Percentiles rank a stretch among this genome's conserved stretches.
Evolutionary conservation across 345 rosid species (phyloP).

Genomic region (Mercurialis annua): DNA sequence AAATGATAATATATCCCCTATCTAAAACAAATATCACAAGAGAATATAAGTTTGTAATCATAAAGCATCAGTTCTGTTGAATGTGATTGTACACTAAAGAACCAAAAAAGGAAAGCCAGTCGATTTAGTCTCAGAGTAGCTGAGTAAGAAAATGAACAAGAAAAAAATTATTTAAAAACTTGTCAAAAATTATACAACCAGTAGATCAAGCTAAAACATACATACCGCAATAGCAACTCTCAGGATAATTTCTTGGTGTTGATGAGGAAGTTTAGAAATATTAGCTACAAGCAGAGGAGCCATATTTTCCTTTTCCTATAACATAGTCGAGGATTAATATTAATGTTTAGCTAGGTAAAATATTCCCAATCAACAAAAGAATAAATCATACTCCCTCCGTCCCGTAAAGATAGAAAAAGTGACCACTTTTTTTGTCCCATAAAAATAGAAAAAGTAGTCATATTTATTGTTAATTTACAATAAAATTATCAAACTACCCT

Average conservation of each 20-base stretch:
- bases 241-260: conserved; percentile 80
- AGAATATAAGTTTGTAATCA: neutral
- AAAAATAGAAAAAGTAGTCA: too few relatives aligned
- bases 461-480: too few relatives aligned
- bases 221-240: conserved; percentile 68
- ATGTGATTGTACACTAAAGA: neutral
- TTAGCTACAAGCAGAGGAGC: conserved; percentile 59
- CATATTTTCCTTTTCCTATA: conserved; percentile 78
- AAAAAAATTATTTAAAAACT: too few relatives aligned
- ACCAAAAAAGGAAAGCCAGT: neutral
- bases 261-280: conserved; percentile 68
- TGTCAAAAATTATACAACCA: neutral
- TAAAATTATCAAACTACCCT: too few relatives aligned
- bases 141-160: neutral
- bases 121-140: neutral
- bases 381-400: neutral
- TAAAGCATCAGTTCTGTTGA: neutral
- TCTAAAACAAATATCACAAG: neutral
- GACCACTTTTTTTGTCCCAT: too few relatives aligned
- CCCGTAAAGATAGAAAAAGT: too few relatives aligned
- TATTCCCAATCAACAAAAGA: conserved; percentile 9
- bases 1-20: neutral
- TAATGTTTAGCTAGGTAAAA: conserved; percentile 10
- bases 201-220: conserved; percentile 8
- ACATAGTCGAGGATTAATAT: conserved; percentile 13